Evolutionary conservation across 73 alveolate genomes (phyloP).

Genomic region (Tetrahymena thermophila): DNA sequence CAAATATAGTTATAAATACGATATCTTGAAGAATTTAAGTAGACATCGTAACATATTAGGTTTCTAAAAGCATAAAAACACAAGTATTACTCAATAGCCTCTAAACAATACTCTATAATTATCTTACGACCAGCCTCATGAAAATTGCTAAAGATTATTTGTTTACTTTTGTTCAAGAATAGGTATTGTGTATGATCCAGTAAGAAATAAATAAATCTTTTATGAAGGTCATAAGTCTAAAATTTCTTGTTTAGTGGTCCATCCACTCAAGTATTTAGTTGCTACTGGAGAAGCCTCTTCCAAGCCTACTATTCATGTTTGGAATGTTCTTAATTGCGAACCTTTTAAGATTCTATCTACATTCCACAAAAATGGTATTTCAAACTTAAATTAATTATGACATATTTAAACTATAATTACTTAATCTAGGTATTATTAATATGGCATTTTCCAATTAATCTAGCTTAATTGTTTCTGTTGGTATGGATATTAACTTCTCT

Average conservation of each 20-base stretch:
- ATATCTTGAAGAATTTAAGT: neutral
- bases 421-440: constrained; percentile 18
- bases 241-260: constrained; percentile 78
- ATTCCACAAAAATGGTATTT: constrained; percentile 39
- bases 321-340: constrained; percentile 85
- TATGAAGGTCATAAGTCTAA: constrained; percentile 88
- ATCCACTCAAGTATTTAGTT: constrained; percentile 65
- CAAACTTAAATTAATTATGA: neutral
- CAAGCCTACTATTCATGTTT: constrained; percentile 70
- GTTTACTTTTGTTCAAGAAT: constrained; percentile 72
- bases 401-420: neutral
- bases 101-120: neutral
- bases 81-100: neutral
- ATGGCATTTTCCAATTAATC: constrained; percentile 16
- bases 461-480: constrained; percentile 25
- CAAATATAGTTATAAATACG: neutral
- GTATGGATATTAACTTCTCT: constrained; percentile 30
- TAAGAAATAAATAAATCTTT: constrained; percentile 65
- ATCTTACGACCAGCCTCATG: constrained; percentile 35
- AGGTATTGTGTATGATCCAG: constrained; percentile 79
- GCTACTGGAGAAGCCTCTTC: constrained; percentile 91
- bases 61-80: neutral
- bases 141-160: constrained; percentile 63
- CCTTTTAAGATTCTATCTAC: constrained; percentile 49
- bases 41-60: neutral